Conservation (phyloP, 768 basidiomycete genomes). For the Rickenella mellea region DNA sequence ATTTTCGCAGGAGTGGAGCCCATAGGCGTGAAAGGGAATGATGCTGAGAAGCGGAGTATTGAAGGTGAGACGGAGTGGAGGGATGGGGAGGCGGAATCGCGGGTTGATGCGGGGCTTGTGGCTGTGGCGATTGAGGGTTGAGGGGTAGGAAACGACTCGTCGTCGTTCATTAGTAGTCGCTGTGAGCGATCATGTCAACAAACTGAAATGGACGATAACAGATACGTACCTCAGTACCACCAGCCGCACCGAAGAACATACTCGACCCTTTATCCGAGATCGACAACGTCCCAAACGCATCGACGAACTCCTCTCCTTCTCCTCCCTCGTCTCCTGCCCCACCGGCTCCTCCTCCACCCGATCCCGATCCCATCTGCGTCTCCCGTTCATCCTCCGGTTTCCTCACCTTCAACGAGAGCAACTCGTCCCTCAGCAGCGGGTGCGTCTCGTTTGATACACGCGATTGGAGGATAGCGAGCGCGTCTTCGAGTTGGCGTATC, state of each 20-base stretch:
- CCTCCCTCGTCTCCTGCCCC: conserved; percentile 29
- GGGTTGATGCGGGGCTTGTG: conserved; percentile 8
- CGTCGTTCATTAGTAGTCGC: neutral
- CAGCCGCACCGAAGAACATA: conserved; percentile 60
- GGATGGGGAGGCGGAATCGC: no score
- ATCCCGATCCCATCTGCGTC: no score
- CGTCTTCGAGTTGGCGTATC: conserved; percentile 56
- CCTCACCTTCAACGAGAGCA: conserved; percentile 54
- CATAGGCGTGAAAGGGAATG: conserved; percentile 58
- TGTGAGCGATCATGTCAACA: no score
- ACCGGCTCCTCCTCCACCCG: no score
- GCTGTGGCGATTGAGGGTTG: no score
- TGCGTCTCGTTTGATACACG: conserved; percentile 37
- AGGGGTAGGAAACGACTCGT: neutral
- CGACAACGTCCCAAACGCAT: conserved; percentile 51
- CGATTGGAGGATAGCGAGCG: conserved; percentile 35
- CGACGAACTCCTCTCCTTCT: conserved; percentile 19
- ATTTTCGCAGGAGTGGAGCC: conserved; percentile 33
- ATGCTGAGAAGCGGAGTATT: conserved; percentile 50
- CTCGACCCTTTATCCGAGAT: conserved; percentile 53
- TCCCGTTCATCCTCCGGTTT: conserved; percentile 63
- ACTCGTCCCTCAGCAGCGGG: conserved; percentile 48
- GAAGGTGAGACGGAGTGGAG: no score
- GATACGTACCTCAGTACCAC: conserved; percentile 62
- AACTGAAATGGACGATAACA: no score